Evolutionary conservation across 169 alveolate genomes (phyloP).

Genomic region (Plasmodium malariae): DNA sequence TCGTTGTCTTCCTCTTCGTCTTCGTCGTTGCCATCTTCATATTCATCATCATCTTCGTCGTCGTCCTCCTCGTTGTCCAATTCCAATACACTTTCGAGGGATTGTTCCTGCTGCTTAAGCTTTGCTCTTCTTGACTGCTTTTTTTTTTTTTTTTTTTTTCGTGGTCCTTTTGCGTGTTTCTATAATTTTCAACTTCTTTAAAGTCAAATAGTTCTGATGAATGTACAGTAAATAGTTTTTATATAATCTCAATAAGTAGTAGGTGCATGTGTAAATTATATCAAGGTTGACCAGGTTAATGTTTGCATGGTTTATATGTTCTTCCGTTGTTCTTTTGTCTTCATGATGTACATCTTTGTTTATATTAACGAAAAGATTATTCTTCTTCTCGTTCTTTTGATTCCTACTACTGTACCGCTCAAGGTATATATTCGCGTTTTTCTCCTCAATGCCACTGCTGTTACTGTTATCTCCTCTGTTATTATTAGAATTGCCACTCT

Average conservation of each 20-base stretch:
- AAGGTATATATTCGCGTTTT: neutral
- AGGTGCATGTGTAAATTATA: conserved; percentile 21
- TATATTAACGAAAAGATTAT: neutral
- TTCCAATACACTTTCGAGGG: neutral
- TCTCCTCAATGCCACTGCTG: too few relatives aligned
- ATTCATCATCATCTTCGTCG: neutral
- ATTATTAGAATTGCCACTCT: neutral
- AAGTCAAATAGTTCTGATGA: conserved; percentile 46
- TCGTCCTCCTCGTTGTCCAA: neutral
- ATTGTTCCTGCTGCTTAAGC: neutral
- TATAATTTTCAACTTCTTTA: conserved; percentile 39
- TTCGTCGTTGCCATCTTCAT: neutral
- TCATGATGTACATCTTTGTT: neutral
- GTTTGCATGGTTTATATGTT: conserved; percentile 38
- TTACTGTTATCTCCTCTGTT: neutral
- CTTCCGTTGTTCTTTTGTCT: conserved; percentile 13
- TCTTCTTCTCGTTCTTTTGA: neutral
- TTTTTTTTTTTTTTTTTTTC: neutral
- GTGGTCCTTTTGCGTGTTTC: neutral
- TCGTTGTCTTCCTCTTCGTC: neutral
- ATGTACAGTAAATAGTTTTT: conserved; percentile 43
- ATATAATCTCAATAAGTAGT: conserved; percentile 41
- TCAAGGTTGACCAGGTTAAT: conserved; percentile 40
- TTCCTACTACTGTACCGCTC: neutral
- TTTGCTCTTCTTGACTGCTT: neutral